phyloP scores from a whole-genome alignment of 2,329 filamentous ascomycete species.

The Pestalotiopsis sp. region DNA sequence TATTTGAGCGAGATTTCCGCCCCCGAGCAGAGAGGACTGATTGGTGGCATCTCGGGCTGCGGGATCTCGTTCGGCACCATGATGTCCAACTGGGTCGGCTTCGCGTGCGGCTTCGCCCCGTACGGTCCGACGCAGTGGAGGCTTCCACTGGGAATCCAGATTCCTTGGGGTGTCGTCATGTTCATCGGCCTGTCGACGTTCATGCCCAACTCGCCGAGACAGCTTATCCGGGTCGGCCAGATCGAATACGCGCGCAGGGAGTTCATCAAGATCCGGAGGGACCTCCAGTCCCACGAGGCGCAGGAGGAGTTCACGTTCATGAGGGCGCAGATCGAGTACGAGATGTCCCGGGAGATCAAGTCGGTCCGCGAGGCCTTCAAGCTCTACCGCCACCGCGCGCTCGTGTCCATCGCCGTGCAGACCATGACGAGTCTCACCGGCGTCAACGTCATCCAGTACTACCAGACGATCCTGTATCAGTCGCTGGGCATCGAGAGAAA shows the following conservation, averaged over 20 bases:
- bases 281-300: slow-evolving; percentile 44
- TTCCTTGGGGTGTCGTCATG: slow-evolving; percentile 58
- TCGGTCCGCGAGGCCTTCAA: slow-evolving; percentile 54
- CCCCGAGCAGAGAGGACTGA: slow-evolving; percentile 50
- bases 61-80: slow-evolving; percentile 59
- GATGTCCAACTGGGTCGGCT: slow-evolving; percentile 60
- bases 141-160: slow-evolving; percentile 55
- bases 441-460: slow-evolving; percentile 57
- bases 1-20: slow-evolving; percentile 58
- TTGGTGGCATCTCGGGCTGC: slow-evolving; percentile 55
- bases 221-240: slow-evolving; percentile 52
- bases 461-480: slow-evolving; percentile 55
- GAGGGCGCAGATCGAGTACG: slow-evolving; percentile 57
- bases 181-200: slow-evolving; percentile 56
- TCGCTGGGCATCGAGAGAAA: slow-evolving; percentile 52
- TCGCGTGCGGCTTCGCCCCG: slow-evolving; percentile 54
- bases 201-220: slow-evolving; percentile 58
- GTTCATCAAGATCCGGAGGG: slow-evolving; percentile 49
- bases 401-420: slow-evolving; percentile 58
- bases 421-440: slow-evolving; percentile 60
- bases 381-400: slow-evolving; percentile 51
- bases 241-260: slow-evolving; percentile 49
- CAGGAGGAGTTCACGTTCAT: slow-evolving; percentile 57
- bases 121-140: slow-evolving; percentile 58
- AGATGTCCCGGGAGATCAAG: slow-evolving; percentile 57